A percentile compares a stretch with the other conserved stretches of the same genome.
phyloP scores from a whole-genome alignment of 2,329 filamentous ascomycete species.

The Periconia macrospinosa region DNA sequence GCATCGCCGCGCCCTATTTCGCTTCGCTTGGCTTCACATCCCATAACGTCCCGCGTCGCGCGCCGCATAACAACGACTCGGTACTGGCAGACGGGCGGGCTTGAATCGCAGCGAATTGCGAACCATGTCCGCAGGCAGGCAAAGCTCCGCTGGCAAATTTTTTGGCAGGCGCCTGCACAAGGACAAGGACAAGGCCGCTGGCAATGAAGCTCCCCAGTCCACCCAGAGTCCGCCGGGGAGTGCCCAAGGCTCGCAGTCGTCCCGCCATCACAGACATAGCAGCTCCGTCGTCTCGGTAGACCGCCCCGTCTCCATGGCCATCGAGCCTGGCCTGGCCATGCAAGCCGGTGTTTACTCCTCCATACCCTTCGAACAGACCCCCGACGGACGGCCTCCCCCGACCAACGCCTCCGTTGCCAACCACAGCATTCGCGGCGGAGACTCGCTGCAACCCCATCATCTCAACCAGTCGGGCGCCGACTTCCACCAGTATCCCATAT shows the following conservation, averaged over 20 bases:
- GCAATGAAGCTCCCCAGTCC: slow-evolving; percentile 59
- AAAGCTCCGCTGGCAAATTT: slow-evolving; percentile 80
- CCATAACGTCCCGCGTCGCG: background rate
- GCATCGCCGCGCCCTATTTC: too few relatives aligned
- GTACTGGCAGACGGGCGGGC: too few relatives aligned
- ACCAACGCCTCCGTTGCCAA: slow-evolving; percentile 60
- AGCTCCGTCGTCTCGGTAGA: slow-evolving; percentile 65
- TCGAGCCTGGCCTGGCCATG: slow-evolving; percentile 65
- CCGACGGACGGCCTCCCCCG: slow-evolving; percentile 69
- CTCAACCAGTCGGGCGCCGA: slow-evolving; percentile 76
- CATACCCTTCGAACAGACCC: slow-evolving; percentile 77
- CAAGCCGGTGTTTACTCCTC: slow-evolving; percentile 82
- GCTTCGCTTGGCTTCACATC: background rate
- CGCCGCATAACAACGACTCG: slow-evolving; percentile 61
- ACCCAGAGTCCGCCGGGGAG: slow-evolving; percentile 64
- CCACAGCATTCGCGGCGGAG: slow-evolving; percentile 54
- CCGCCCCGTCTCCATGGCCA: slow-evolving; percentile 63
- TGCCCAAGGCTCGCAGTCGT: slow-evolving; percentile 68
- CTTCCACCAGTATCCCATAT: slow-evolving; percentile 85
- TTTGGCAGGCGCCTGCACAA: slow-evolving; percentile 80
- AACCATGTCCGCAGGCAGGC: slow-evolving; percentile 49
- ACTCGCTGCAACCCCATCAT: slow-evolving; percentile 75
- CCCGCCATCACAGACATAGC: slow-evolving; percentile 63
- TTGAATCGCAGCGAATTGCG: too few relatives aligned
- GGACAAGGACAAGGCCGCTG: slow-evolving; percentile 60